phyloP scores from a whole-genome alignment of 2,329 filamentous ascomycete species.

The Nemania serpens region DNA sequence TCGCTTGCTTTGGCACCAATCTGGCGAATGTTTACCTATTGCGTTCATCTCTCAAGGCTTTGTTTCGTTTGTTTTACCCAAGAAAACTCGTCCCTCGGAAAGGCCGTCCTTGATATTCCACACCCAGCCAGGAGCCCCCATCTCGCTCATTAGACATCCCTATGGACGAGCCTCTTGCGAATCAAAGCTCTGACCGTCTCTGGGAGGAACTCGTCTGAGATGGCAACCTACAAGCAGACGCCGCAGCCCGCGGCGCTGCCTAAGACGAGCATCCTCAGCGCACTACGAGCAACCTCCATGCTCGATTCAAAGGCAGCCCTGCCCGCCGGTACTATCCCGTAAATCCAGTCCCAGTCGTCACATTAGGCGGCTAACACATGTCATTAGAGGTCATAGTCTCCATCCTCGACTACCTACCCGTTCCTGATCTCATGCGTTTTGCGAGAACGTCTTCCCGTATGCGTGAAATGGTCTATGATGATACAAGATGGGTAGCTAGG shows the following conservation, averaged over 20 bases:
- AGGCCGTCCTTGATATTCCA: not conserved
- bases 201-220: conserved; percentile 24
- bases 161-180: conserved; percentile 13
- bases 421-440: conserved; percentile 83
- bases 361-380: conserved; percentile 11
- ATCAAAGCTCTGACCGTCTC: not conserved
- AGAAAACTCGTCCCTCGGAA: no score
- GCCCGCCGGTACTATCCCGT: conserved; percentile 69
- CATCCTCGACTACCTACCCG: conserved; percentile 86
- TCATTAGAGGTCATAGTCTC: conserved; percentile 78
- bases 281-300: conserved; percentile 81
- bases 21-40: not conserved
- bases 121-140: not conserved
- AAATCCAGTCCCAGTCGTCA: not conserved
- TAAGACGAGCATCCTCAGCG: conserved; percentile 68
- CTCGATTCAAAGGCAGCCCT: conserved; percentile 76
- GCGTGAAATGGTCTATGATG: conserved; percentile 98
- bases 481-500: conserved; percentile 89
- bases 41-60: conserved; percentile 4
- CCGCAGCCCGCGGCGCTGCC: conserved; percentile 41
- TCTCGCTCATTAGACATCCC: not conserved
- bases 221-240: conserved; percentile 48
- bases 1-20: no score
- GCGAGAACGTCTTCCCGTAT: conserved; percentile 83
- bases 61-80: not conserved